Evolutionary conservation across 176 grass and related monocot species (phyloP), one percentile per base, ranked within the genome.

Genomic region (Avena atlantica): DNA sequence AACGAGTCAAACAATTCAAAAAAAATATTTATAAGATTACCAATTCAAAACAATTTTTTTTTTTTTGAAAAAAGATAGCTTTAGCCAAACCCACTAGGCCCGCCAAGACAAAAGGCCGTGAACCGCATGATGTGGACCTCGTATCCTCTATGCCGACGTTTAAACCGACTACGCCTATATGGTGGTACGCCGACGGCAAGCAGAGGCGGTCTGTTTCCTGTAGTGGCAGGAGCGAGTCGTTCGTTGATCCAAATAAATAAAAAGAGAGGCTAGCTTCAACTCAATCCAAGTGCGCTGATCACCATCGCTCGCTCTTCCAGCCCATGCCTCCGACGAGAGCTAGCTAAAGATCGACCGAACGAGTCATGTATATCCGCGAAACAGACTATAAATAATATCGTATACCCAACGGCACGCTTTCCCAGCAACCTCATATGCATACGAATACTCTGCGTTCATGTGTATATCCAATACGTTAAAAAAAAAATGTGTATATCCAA

Each of bases 371-470:
- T 75, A 75, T 75, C 72, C 72, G 51, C 13, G 72, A 75, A 70
- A 74, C n/a, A 40, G 20, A 83, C 58, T 48, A 42, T 42, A 49
- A 62, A 84, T 84, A 62, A 84, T 84, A 34, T 37, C 71, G 44
- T 51, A 76, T 36, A 31, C 70, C 24, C 40, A 47, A 84, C 66
- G 55, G 40, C 57, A 75, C 55, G 40, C 52, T 74, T 62, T 72
- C 85, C 78, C 56, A 51, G 71, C 47, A 87, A 65, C 25, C n/a
- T 55, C 81, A 44, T 73, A 53, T 44, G 16, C 52, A 24, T 61
- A 61, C 34, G 42, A 13, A 48, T 42, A 25, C 10, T 34, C 3
- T 67, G 27, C 27, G 6, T 65, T 65, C 24, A 65, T 19, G 55
- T 5, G 55, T 57, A 19, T 42, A 42, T 42, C 40, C 40, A 42